Conservation (phyloP, 1,139 yeast species). For the Scheffersomyces cryptocercus region DNA sequence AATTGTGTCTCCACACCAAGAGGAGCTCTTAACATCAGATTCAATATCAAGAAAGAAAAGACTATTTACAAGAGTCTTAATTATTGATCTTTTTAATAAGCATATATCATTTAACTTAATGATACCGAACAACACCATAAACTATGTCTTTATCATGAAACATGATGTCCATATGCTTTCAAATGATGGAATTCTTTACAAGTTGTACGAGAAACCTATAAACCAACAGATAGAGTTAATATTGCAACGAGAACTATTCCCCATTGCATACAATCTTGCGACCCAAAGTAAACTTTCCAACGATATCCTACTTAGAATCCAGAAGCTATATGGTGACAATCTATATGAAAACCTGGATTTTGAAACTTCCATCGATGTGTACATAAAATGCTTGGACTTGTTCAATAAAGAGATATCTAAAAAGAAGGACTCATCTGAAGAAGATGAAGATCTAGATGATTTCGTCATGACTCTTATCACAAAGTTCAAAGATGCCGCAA, state of each 20-base stretch:
- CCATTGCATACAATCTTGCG: constrained; percentile 74
- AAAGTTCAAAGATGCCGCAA: constrained; percentile 82
- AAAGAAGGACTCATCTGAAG: constrained; percentile 8
- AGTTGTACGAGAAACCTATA: constrained; percentile 65
- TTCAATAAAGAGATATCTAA: constrained; percentile 5
- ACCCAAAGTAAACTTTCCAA: constrained; percentile 41
- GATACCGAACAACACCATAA: constrained; percentile 61
- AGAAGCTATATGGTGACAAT: constrained; percentile 69
- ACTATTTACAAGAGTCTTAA: constrained; percentile 50
- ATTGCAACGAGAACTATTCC: constrained; percentile 68
- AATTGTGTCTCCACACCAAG: constrained; percentile 52
- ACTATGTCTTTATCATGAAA: constrained; percentile 54
- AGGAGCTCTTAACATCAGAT: constrained; percentile 11
- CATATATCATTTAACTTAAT: constrained; percentile 71
- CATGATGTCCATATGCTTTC: constrained; percentile 62
- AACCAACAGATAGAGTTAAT: constrained; percentile 70
- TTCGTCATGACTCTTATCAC: constrained; percentile 79
- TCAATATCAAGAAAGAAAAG: constrained; percentile 9
- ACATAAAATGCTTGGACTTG: constrained; percentile 44
- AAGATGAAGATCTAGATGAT: constrained; percentile 34
- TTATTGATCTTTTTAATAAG: constrained; percentile 69
- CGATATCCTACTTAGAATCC: constrained; percentile 50
- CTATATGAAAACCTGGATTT: constrained; percentile 66
- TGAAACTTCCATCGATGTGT: constrained; percentile 71
- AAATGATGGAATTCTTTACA: constrained; percentile 74